Evolutionary conservation across 306 rosid genomes (phyloP).

Genomic region (Cicer bijugum): DNA sequence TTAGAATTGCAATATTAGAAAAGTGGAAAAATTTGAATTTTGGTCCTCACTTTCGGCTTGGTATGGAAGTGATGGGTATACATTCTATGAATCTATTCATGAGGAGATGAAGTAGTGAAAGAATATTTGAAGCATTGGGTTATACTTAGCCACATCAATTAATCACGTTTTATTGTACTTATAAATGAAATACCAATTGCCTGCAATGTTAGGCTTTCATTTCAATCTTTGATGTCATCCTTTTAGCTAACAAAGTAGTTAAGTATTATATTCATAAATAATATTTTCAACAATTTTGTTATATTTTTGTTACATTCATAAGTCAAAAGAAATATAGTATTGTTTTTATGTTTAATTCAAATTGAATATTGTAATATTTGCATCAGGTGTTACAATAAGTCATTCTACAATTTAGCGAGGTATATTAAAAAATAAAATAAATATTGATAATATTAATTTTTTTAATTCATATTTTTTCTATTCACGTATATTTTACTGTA

Average conservation of each 20-base stretch:
- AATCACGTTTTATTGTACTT: constrained; percentile 44
- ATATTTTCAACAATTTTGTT: neutral
- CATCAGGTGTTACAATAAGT: no score
- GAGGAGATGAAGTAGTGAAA: constrained; percentile 21
- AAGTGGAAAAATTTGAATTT: constrained; percentile 22
- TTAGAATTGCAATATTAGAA: constrained; percentile 41
- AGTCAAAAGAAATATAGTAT: neutral
- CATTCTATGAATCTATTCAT: constrained; percentile 40
- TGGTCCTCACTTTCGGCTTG: constrained; percentile 49
- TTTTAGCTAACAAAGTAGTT: constrained; percentile 29
- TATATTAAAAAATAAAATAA: no score
- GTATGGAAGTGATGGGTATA: neutral
- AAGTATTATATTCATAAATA: neutral
- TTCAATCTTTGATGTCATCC: constrained; percentile 31
- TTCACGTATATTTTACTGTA: no score
- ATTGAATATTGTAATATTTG: neutral
- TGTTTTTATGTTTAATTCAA: neutral
- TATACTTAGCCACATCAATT: constrained; percentile 38
- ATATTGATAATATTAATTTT: no score
- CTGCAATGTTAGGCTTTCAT: constrained; percentile 40
- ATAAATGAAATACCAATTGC: neutral
- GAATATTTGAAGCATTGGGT: constrained; percentile 11
- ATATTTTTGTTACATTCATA: neutral
- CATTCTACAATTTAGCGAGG: no score
- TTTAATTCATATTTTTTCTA: no score